Conservation (phyloP, 2,329 filamentous ascomycete genomes). For the Penicillium sp. region DNA sequence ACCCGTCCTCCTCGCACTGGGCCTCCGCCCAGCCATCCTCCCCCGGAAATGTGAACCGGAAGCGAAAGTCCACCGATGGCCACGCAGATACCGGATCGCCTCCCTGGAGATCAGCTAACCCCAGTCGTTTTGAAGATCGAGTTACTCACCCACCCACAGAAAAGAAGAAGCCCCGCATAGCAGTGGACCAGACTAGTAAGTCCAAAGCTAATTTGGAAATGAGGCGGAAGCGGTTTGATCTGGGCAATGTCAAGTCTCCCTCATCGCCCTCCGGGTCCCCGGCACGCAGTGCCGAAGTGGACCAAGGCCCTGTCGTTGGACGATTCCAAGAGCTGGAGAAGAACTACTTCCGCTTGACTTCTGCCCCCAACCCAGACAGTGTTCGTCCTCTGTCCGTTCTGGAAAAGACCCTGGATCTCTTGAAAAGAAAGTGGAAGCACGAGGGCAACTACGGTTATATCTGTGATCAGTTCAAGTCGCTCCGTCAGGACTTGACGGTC, state of each 20-base stretch:
- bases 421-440: conserved; percentile 92
- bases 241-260: conserved; percentile 43
- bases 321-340: conserved; percentile 85
- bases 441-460: conserved; percentile 97
- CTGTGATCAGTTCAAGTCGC: conserved; percentile 98
- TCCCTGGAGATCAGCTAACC: conserved; percentile 75
- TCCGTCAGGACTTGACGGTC: conserved; percentile 96
- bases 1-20: conserved; percentile 44
- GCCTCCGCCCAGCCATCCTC: conserved; percentile 28
- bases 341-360: conserved; percentile 89
- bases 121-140: conserved; percentile 69
- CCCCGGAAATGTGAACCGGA: conserved; percentile 56
- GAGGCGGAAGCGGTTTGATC: conserved; percentile 82
- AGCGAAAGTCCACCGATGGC: conserved; percentile 76
- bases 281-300: conserved; percentile 43
- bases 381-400: conserved; percentile 83
- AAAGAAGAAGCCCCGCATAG: conserved; percentile 52
- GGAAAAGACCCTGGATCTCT: conserved; percentile 78
- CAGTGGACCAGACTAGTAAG: conserved; percentile 72
- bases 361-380: conserved; percentile 81
- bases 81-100: conserved; percentile 58
- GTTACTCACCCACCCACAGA: conserved; percentile 64
- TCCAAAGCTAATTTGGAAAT: conserved; percentile 84
- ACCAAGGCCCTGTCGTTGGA: conserved; percentile 74
- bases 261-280: conserved; percentile 51